These are phyloP conservation scores for Clarireedia homoeocarpa DNA, from an alignment of 2,329 filamentous ascomycete genomes.

Conservation along the genomic window DNA sequence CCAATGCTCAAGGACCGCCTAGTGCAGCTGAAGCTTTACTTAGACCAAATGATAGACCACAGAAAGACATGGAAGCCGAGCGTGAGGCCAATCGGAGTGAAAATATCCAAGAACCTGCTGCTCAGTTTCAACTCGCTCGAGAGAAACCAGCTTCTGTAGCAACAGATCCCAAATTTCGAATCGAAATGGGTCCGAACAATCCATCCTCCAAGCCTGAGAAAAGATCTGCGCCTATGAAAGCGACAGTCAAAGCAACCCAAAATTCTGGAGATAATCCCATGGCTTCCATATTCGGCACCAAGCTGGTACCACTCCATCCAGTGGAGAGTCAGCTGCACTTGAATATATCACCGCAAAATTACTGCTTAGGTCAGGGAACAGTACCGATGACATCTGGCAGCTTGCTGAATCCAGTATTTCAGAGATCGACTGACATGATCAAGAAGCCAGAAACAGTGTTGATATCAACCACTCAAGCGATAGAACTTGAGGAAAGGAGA, in stretches of 20 bases:
- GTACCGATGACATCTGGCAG: too few relatives aligned
- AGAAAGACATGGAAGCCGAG: neutral
- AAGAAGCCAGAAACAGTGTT: neutral
- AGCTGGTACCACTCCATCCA: neutral
- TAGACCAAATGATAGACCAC: neutral
- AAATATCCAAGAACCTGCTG: neutral
- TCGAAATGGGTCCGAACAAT: neutral
- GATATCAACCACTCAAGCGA: neutral
- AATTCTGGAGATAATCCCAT: neutral
- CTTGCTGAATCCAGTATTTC: too few relatives aligned
- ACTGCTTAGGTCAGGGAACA: too few relatives aligned
- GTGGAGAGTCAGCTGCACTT: too few relatives aligned
- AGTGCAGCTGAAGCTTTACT: slow-evolving; percentile 1
- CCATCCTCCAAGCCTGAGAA: neutral
- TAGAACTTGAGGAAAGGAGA: neutral
- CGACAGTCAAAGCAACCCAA: too few relatives aligned
- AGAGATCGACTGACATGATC: too few relatives aligned
- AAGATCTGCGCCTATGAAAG: too few relatives aligned
- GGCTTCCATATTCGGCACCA: neutral
- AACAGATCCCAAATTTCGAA: neutral
- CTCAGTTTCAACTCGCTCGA: neutral
- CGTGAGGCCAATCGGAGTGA: neutral
- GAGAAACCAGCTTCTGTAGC: neutral
- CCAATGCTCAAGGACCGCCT: neutral
- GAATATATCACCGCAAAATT: too few relatives aligned